These are phyloP conservation scores for Neurospora sp. DNA, from an alignment of 495 filamentous ascomycete genomes.

Conservation along the genomic window DNA sequence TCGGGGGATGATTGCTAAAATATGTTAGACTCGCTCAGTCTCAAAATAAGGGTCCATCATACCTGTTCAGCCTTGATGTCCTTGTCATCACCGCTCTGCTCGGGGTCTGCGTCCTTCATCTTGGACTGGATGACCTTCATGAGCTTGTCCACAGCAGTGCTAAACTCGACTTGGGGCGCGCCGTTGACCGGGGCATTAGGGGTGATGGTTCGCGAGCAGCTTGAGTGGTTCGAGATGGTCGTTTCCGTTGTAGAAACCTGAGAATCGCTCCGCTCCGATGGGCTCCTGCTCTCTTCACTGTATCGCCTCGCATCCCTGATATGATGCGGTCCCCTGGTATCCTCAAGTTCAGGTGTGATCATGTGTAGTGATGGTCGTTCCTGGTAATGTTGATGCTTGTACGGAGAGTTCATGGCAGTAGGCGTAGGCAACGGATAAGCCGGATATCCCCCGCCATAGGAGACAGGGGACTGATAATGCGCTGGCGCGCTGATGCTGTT, in stretches of 20 bases:
- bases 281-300: constrained; percentile 20
- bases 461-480: constrained; percentile 17
- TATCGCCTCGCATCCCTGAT: constrained; percentile 6
- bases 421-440: constrained; percentile 23
- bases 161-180: constrained; percentile 46
- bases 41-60: not conserved
- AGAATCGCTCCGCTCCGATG: constrained; percentile 31
- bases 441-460: constrained; percentile 21
- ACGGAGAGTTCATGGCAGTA: constrained; percentile 14
- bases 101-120: constrained; percentile 6
- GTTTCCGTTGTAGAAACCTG: constrained; percentile 10
- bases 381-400: constrained; percentile 25
- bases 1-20: not conserved
- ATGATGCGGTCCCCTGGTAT: constrained; percentile 4
- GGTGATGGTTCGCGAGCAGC: constrained; percentile 15
- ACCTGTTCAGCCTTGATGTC: constrained; percentile 7
- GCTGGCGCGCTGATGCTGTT: constrained; percentile 25
- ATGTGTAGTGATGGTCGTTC: constrained; percentile 21
- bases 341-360: constrained; percentile 5
- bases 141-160: constrained; percentile 77
- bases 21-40: not conserved
- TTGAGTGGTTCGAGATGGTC: constrained; percentile 5
- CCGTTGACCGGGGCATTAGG: constrained; percentile 16
- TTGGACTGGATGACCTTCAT: constrained; percentile 89
- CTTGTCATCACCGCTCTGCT: not conserved